phyloP scores from a whole-genome alignment of 2,329 filamentous ascomycete genomes.

The Aspergillus hiratsukae region DNA sequence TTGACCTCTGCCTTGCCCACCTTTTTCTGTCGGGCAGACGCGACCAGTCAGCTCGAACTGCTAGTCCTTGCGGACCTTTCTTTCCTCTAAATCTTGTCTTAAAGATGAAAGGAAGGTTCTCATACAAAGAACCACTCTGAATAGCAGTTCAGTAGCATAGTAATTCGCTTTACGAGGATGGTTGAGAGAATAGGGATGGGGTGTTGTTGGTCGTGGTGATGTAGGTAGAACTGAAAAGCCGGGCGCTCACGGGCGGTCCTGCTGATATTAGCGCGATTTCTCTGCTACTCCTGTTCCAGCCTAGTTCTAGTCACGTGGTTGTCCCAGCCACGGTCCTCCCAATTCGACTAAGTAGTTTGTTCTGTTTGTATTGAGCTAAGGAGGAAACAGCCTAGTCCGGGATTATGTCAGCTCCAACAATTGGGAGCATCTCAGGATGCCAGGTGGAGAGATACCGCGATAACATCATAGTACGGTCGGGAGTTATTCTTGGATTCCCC shows the following conservation, averaged over 20 bases:
- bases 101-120: conserved; percentile 27
- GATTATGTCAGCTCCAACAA: conserved; percentile 25
- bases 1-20: background rate
- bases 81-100: conserved; percentile 24
- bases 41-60: conserved; percentile 15
- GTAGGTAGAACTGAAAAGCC: conserved; percentile 15
- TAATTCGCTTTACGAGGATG: conserved; percentile 38
- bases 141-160: conserved; percentile 31
- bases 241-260: conserved; percentile 4
- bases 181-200: conserved; percentile 13
- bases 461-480: conserved; percentile 1
- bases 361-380: conserved; percentile 16
- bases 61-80: conserved; percentile 14
- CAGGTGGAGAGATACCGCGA: conserved; percentile 24
- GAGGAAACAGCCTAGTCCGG: background rate
- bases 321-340: background rate
- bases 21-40: background rate
- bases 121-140: conserved; percentile 33
- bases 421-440: conserved; percentile 21
- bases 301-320: conserved; percentile 15
- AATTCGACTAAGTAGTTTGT: conserved; percentile 15
- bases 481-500: background rate
- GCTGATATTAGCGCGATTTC: background rate
- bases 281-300: conserved; percentile 10
- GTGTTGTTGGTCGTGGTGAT: conserved; percentile 18